phyloP scores from a whole-genome alignment of 169 alveolate genomes.

The Toxoplasma gondii region DNA sequence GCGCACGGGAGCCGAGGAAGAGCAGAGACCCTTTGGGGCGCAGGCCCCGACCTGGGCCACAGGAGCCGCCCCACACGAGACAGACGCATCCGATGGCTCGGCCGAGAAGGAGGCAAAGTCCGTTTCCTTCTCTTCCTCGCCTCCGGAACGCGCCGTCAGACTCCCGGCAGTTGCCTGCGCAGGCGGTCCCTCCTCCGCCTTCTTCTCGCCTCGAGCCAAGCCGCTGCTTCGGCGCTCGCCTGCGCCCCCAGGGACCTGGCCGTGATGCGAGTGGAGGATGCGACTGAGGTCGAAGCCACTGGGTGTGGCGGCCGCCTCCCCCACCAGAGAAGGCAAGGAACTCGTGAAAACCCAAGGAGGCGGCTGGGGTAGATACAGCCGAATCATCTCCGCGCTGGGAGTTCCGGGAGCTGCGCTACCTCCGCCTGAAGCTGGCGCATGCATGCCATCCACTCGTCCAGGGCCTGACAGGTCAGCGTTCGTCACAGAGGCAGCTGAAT shows the following conservation, averaged over 20 bases:
- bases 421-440: not conserved
- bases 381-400: not conserved
- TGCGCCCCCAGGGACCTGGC: not conserved
- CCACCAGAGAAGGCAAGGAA: not conserved
- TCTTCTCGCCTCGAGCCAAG: not conserved
- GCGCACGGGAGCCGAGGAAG: conserved; percentile 1
- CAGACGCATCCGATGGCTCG: not conserved
- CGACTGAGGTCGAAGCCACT: not conserved
- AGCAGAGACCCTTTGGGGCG: not conserved
- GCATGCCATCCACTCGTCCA: not conserved
- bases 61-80: not conserved
- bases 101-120: not conserved
- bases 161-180: not conserved
- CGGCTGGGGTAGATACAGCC: not conserved
- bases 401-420: not conserved
- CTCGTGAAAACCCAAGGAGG: conserved; percentile 20
- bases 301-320: not conserved
- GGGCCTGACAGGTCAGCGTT: not conserved
- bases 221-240: not conserved
- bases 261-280: not conserved
- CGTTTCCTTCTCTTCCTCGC: not conserved
- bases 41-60: not conserved
- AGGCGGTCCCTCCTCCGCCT: not conserved
- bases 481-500: not conserved
- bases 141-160: not conserved